Percentiles rank a stretch among this genome's conserved stretches.
phyloP scores from a whole-genome alignment of 1,139 yeast genomes.

The Entelexis sorbosivorans region DNA sequence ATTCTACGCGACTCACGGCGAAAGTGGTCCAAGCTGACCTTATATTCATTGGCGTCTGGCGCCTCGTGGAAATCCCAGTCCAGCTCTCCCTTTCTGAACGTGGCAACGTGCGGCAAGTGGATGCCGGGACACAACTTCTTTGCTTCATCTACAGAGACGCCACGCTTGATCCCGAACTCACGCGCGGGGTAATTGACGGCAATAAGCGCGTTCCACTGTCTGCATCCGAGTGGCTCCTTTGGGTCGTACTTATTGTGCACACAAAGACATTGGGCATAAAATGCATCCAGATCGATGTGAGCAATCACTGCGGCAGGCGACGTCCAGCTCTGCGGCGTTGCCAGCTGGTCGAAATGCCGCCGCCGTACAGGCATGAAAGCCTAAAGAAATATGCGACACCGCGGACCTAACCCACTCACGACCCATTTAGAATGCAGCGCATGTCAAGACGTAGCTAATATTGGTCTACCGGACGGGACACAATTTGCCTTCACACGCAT shows the following conservation, averaged over 20 bases:
- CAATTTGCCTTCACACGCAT: too few species aligned
- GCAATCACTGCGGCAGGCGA: constrained; percentile 76
- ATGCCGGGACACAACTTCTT: constrained; percentile 61
- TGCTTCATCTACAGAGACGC: constrained; percentile 63
- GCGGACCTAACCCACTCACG: neutral
- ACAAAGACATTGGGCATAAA: constrained; percentile 86
- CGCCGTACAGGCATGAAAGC: constrained; percentile 10
- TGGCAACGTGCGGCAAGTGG: constrained; percentile 84
- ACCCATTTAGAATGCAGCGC: too few species aligned
- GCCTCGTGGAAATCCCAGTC: constrained; percentile 62
- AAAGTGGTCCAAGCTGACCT: constrained; percentile 85
- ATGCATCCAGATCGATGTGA: constrained; percentile 85
- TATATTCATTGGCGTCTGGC: constrained; percentile 44
- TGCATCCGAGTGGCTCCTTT: constrained; percentile 82
- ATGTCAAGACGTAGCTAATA: too few species aligned
- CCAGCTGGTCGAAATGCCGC: constrained; percentile 21
- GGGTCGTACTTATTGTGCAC: constrained; percentile 52
- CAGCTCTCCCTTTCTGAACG: constrained; percentile 74
- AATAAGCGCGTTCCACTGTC: constrained; percentile 81
- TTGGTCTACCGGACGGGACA: too few species aligned
- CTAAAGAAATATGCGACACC: neutral
- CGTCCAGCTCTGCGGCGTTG: constrained; percentile 28
- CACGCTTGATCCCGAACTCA: constrained; percentile 64
- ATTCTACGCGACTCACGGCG: constrained; percentile 78
- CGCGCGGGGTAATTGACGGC: constrained; percentile 80